phyloP scores from a whole-genome alignment of 257 asterid genomes.

The Plantago elongata region DNA sequence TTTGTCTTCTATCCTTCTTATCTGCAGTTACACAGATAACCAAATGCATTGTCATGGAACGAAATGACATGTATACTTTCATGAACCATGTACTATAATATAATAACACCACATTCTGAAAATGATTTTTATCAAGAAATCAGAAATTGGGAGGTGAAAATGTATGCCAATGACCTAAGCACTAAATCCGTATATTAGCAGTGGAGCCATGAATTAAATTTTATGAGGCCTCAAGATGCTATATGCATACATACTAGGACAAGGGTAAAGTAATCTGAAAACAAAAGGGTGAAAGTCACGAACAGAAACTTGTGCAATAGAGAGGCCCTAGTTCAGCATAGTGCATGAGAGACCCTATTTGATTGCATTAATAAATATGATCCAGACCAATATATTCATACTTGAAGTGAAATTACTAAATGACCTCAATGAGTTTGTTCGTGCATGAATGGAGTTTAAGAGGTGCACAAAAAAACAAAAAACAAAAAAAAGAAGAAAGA shows the following conservation, averaged over 20 bases:
- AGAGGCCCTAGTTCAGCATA: no score
- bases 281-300: no score
- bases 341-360: no score
- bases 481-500: constrained; percentile 10
- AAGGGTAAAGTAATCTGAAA: no score
- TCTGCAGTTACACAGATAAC: constrained; percentile 1
- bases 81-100: neutral
- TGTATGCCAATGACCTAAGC: neutral
- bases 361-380: neutral
- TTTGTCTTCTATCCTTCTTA: neutral
- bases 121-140: neutral
- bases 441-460: neutral
- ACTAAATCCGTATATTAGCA: neutral
- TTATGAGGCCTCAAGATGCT: no score
- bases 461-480: neutral
- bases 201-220: neutral
- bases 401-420: no score
- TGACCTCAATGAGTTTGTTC: no score
- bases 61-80: neutral
- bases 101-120: neutral
- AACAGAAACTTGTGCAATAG: no score
- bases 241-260: no score
- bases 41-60: neutral
- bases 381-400: no score
- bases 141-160: neutral